Evolutionary conservation across 176 grass and related monocot genomes (phyloP).

Genomic region (Musa acuminata): DNA sequence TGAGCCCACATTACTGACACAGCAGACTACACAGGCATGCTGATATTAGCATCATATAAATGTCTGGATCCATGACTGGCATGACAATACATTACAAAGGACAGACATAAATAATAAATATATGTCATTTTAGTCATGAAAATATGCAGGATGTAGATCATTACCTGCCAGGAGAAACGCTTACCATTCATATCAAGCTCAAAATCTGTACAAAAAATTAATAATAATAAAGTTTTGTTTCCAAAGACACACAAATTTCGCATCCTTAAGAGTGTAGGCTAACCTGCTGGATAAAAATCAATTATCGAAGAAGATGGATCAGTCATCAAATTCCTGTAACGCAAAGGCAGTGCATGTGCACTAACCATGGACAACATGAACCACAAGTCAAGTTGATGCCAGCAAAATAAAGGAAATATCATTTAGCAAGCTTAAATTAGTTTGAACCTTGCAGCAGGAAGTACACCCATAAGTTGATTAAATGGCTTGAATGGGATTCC

Average conservation of each 20-base stretch:
- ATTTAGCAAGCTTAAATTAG: not conserved
- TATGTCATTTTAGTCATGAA: not conserved
- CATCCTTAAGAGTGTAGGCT: not conserved
- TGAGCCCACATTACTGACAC: not conserved
- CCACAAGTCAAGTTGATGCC: not conserved
- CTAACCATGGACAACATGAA: constrained; percentile 19
- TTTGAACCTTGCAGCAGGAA: constrained; percentile 35
- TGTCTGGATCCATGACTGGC: not conserved
- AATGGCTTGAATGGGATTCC: constrained; percentile 45
- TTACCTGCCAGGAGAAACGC: constrained; percentile 34
- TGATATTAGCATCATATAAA: not conserved
- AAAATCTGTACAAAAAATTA: constrained; percentile 29
- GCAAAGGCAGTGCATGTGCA: constrained; percentile 33
- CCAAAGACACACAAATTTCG: not conserved
- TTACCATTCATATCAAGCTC: constrained; percentile 38
- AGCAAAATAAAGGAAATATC: not conserved
- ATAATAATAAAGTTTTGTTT: not conserved
- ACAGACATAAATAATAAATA: not conserved
- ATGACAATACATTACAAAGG: not conserved
- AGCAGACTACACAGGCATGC: not conserved
- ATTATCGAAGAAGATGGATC: constrained; percentile 36
- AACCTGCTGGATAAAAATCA: constrained; percentile 45
- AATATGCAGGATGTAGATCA: not conserved
- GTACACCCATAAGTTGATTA: constrained; percentile 41
- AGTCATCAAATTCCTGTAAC: constrained; percentile 40